Evolutionary conservation across 768 basidiomycete species (phyloP).

Genomic region (Lactarius trivialis): DNA sequence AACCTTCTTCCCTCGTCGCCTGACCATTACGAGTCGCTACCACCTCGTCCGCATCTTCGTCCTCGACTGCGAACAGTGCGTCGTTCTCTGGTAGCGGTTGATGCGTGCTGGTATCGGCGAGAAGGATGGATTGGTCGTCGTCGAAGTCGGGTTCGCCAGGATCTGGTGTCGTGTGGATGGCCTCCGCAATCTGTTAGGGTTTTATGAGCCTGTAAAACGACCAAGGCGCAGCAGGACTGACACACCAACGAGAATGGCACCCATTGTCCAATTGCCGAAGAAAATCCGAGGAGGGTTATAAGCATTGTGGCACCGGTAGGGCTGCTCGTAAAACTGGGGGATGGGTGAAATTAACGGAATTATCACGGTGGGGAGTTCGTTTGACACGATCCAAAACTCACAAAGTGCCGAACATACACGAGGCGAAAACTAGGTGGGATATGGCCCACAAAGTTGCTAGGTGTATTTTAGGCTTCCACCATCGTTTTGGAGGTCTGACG

Average conservation of each 20-base stretch:
- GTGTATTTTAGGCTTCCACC: conserved; percentile 40
- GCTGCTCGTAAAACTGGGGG: conserved; percentile 57
- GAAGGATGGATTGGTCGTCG: conserved; percentile 34
- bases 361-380: background rate
- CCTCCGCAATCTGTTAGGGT: conserved; percentile 56
- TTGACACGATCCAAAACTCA: conserved; percentile 38
- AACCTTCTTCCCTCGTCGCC: conserved; percentile 26
- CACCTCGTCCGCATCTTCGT: conserved; percentile 23
- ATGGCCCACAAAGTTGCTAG: conserved; percentile 72
- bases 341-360: background rate
- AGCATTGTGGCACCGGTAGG: conserved; percentile 69
- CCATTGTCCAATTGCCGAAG: conserved; percentile 93
- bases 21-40: conserved; percentile 2
- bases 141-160: conserved; percentile 24
- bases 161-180: conserved; percentile 65
- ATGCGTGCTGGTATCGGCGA: conserved; percentile 34
- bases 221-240: conserved; percentile 8
- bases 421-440: conserved; percentile 66
- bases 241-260: conserved; percentile 84
- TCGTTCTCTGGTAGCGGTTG: conserved; percentile 22
- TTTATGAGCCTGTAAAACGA: background rate
- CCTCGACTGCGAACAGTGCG: conserved; percentile 30
- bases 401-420: conserved; percentile 79
- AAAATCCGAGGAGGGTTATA: conserved; percentile 75
- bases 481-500: conserved; percentile 7